These are phyloP conservation scores for Psidium guajava DNA, from an alignment of 345 rosid genomes.

Conservation along the genomic window DNA sequence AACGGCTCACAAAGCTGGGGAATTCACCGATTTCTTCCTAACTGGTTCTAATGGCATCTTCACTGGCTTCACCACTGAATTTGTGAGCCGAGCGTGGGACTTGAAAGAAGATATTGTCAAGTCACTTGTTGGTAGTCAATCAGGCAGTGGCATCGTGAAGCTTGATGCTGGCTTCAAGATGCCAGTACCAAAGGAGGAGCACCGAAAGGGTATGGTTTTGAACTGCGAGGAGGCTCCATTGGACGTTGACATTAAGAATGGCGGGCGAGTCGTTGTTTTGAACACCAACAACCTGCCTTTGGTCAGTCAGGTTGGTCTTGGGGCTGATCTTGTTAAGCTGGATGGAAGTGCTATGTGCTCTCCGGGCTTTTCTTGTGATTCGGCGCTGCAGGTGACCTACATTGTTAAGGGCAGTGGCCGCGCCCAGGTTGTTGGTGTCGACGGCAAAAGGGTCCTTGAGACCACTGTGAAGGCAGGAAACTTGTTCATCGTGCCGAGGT, in stretches of 20 bases:
- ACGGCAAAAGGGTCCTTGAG: conserved; percentile 67
- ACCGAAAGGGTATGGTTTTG: conserved; percentile 52
- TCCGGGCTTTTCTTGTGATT: conserved; percentile 93
- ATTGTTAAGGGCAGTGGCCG: conserved; percentile 70
- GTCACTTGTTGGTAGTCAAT: conserved; percentile 40
- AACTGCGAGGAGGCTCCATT: conserved; percentile 84
- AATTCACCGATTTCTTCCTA: conserved; percentile 69
- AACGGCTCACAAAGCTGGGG: conserved; percentile 65
- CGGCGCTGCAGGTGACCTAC: conserved; percentile 78
- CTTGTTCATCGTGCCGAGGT: conserved; percentile 80
- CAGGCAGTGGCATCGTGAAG: conserved; percentile 54
- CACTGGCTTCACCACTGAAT: conserved; percentile 71
- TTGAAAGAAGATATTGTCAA: conserved; percentile 31
- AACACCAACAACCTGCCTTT: conserved; percentile 77
- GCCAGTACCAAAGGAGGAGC: conserved; percentile 48
- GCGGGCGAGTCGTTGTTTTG: conserved; percentile 80
- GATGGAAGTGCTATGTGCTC: conserved; percentile 87
- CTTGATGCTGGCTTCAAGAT: conserved; percentile 33
- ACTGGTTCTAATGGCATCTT: conserved; percentile 70
- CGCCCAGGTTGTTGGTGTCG: conserved; percentile 66
- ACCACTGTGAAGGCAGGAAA: conserved; percentile 57
- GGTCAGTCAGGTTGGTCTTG: conserved; percentile 78
- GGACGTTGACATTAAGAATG: conserved; percentile 61
- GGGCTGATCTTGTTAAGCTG: conserved; percentile 78
- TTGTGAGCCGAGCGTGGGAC: conserved; percentile 72